Evolutionary conservation across 2,329 filamentous ascomycete genomes (phyloP), one percentile per base, ranked within the genome.

Genomic region (Fusarium sambucinum): DNA sequence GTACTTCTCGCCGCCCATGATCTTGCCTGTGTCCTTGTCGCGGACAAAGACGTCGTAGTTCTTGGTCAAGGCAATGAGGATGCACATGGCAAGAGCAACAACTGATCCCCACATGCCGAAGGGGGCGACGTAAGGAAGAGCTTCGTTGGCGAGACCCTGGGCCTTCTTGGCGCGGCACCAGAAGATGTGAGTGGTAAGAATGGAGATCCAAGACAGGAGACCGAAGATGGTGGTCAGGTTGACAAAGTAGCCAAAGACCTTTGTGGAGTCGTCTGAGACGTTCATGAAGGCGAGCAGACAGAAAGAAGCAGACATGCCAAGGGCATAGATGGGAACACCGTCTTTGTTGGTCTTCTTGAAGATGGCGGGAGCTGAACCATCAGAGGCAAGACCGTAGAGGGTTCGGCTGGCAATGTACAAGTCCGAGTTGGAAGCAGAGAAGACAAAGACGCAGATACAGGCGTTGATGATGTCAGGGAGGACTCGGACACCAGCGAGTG

Each of bases 61-160:
- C 86, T 96, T 96, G 75, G 92, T 95, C 52, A 96, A 76, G 3
- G 90, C 87, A 64, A 96, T 91, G 33, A 96, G 76, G 74, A 85
- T 84, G 80, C 91, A 93, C 80, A 93, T 89, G 74, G 83, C 81
- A 3, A 96, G 83, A 0, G 90, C 90, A 61, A 82, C 81, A 75
- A 88, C 88, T 0, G 90, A 93, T 13, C 92, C 93, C 64, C 77
- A 86, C 37, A 88, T 80, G n/a, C 92, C 92, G 17, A 94, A 84
- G 0, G 92, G 92, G 0, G 92, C 90, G 17, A 84, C 84, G 76
- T 90, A 94, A 1, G 88, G 86, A 63, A 92, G 80, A 42, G 80
- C 78, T 14, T 80, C 79, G 74, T 89, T 77, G 13, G 84, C 78
- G 16, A 92, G 80, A 55, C 82, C 80, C 73, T 92, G 90, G 0